These are phyloP conservation scores for Citrus australasica DNA, from an alignment of 345 rosid species.

Conservation along the genomic window DNA sequence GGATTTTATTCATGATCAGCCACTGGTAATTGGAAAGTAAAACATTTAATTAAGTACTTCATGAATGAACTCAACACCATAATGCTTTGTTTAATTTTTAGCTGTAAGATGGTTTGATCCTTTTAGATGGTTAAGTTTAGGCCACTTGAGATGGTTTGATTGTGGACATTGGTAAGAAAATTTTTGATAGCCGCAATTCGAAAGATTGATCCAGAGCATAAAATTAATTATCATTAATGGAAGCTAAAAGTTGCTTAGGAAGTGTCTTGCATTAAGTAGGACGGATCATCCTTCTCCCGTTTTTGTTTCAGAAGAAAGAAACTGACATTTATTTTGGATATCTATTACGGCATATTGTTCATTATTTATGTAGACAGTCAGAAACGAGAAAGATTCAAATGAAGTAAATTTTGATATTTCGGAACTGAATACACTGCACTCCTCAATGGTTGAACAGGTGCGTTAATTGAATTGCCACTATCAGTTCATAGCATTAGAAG, in stretches of 20 bases:
- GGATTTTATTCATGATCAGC: constrained; percentile 44
- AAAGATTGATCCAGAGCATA: neutral
- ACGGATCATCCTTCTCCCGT: neutral
- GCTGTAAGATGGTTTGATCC: neutral
- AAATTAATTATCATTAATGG: neutral
- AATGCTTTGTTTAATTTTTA: neutral
- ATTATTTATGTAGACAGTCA: constrained; percentile 34
- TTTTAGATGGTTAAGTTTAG: neutral
- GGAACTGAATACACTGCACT: constrained; percentile 34
- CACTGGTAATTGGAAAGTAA: constrained; percentile 27
- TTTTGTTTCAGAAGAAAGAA: neutral
- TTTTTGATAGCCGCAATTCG: neutral
- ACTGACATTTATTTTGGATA: neutral
- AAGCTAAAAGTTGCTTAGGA: neutral
- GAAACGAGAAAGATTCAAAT: constrained; percentile 35
- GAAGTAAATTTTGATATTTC: constrained; percentile 54
- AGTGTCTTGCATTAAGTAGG: neutral
- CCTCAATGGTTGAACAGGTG: constrained; percentile 44
- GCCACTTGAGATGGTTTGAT: neutral
- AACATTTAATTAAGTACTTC: neutral
- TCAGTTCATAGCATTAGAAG: neutral
- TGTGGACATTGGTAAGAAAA: neutral
- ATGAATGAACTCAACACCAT: neutral
- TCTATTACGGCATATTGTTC: neutral
- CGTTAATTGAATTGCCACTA: neutral